phyloP scores from a whole-genome alignment of 352 stramenopile genomes.

The Globisporangium spiculum region DNA sequence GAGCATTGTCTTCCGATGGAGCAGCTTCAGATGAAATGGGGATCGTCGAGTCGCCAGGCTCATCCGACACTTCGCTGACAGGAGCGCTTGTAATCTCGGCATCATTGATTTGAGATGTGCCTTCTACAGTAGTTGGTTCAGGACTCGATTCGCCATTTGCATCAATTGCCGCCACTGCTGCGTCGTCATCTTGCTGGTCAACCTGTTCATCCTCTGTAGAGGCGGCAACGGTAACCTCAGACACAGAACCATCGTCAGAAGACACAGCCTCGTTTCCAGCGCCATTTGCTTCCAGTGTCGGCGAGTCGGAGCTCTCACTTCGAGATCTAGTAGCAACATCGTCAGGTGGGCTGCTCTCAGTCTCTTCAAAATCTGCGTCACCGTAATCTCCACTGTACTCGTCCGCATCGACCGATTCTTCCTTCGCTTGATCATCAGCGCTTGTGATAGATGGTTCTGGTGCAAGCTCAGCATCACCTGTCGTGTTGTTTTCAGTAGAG shows the following conservation, averaged over 20 bases:
- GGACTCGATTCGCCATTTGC: background rate
- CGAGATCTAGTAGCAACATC: background rate
- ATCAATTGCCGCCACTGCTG: background rate
- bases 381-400: constrained; percentile 16
- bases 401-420: background rate
- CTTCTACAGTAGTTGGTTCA: background rate
- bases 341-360: background rate
- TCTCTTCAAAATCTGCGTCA: constrained; percentile 16
- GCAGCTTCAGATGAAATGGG: background rate
- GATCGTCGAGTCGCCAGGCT: background rate
- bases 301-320: background rate
- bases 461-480: background rate
- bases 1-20: background rate
- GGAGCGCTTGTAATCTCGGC: background rate
- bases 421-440: background rate
- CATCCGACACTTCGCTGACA: background rate
- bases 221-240: background rate
- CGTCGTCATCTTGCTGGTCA: background rate
- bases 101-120: background rate
- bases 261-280: background rate
- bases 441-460: background rate
- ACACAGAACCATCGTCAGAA: background rate
- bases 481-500: background rate
- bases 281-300: background rate
- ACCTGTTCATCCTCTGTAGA: background rate